Percentiles rank a stretch among this genome's conserved stretches.
phyloP scores from a whole-genome alignment of 331 rosid species.

The Prunus yedoensis region DNA sequence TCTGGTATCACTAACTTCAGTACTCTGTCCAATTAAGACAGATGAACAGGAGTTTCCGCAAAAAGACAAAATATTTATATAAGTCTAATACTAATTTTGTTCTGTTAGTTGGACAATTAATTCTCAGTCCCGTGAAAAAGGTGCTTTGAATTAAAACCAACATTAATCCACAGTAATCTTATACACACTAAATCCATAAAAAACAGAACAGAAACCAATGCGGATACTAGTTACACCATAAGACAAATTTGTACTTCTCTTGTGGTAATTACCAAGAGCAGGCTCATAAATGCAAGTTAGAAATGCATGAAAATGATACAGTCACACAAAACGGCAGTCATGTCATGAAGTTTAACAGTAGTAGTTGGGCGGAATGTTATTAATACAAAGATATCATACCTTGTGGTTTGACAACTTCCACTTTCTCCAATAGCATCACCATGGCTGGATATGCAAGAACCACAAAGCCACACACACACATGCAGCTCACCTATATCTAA shows the following conservation, averaged over 20 bases:
- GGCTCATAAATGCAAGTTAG: not conserved
- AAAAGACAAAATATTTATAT: no score
- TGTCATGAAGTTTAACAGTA: not conserved
- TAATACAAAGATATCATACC: constrained; percentile 3
- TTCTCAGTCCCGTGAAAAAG: no score
- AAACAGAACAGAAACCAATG: no score
- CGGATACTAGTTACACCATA: not conserved
- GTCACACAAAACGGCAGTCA: not conserved
- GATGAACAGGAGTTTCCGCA: no score
- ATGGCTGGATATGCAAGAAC: not conserved
- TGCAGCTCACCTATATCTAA: not conserved
- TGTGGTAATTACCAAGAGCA: not conserved
- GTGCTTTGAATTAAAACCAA: no score
- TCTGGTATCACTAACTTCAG: no score
- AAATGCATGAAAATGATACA: not conserved
- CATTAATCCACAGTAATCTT: no score
- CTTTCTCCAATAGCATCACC: not conserved
- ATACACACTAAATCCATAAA: no score
- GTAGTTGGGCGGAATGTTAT: not conserved
- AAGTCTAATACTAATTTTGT: no score
- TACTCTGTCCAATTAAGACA: no score
- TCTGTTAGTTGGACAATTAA: no score
- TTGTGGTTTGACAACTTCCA: not conserved
- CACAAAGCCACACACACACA: not conserved
- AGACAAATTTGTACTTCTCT: not conserved